phyloP scores from a whole-genome alignment of 2,329 filamentous ascomycete species.

The Didymella pinodella region DNA sequence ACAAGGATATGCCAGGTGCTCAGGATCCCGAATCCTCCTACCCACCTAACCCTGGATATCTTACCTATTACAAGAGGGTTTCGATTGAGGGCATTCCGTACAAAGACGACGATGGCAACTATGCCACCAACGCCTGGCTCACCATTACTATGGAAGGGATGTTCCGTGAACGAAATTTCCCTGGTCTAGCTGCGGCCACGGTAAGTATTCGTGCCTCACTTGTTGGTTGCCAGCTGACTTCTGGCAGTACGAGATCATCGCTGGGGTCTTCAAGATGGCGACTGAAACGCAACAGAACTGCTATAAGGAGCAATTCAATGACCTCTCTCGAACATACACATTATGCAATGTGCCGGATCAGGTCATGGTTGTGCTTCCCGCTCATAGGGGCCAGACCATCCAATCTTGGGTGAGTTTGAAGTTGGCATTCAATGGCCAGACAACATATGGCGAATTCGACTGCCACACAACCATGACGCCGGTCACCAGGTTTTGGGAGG shows the following conservation, averaged over 20 bases:
- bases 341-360: slow-evolving; percentile 19
- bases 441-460: background rate
- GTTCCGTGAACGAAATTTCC: slow-evolving; percentile 6
- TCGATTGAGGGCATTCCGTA: slow-evolving; percentile 1
- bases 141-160: slow-evolving; percentile 6
- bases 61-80: background rate
- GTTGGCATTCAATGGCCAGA: slow-evolving; percentile 14
- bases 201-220: background rate
- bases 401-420: slow-evolving; percentile 13
- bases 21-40: background rate
- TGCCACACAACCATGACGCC: background rate
- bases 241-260: slow-evolving; percentile 17
- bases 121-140: slow-evolving; percentile 9
- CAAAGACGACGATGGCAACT: background rate
- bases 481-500: slow-evolving; percentile 9
- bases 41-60: too few relatives aligned
- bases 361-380: slow-evolving; percentile 14
- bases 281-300: slow-evolving; percentile 16
- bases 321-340: slow-evolving; percentile 4
- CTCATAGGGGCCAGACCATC: background rate
- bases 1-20: slow-evolving; percentile 8
- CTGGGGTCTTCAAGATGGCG: slow-evolving; percentile 3
- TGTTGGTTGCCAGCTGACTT: background rate
- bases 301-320: slow-evolving; percentile 9
- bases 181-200: slow-evolving; percentile 10